Percentiles rank a stretch among this genome's conserved stretches.
phyloP scores from a whole-genome alignment of 345 rosid genomes.

The Hibiscus mutabilis region DNA sequence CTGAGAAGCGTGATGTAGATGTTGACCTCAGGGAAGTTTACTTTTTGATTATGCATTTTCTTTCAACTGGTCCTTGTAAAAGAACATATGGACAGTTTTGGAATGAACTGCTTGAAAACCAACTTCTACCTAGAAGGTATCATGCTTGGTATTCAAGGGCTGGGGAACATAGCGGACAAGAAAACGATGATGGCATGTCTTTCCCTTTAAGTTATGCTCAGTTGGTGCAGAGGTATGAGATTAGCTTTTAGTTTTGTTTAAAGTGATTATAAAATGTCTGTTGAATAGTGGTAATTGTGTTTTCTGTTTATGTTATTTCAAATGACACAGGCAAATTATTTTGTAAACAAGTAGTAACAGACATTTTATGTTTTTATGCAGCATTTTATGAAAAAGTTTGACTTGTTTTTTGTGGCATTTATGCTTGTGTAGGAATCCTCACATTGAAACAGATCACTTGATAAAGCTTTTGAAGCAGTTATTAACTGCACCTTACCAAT shows the following conservation, averaged over 20 bases:
- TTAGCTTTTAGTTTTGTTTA: slow-evolving; percentile 12
- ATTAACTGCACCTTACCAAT: slow-evolving; percentile 44
- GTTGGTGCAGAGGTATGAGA: slow-evolving; percentile 64
- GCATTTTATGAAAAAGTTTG: neutral
- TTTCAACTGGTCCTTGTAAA: slow-evolving; percentile 86
- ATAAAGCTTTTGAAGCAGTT: slow-evolving; percentile 92
- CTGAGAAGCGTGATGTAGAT: slow-evolving; percentile 43
- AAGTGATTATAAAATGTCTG: neutral
- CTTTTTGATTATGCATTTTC: slow-evolving; percentile 89
- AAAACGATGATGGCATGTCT: slow-evolving; percentile 72
- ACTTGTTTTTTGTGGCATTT: slow-evolving; percentile 19
- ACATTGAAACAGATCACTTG: slow-evolving; percentile 81
- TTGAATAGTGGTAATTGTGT: neutral
- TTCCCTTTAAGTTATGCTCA: slow-evolving; percentile 63
- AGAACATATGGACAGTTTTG: slow-evolving; percentile 61
- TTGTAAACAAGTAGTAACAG: neutral
- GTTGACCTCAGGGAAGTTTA: slow-evolving; percentile 83
- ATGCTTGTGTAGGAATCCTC: slow-evolving; percentile 64
- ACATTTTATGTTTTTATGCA: neutral
- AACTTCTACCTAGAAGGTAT: slow-evolving; percentile 89
- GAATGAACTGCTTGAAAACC: slow-evolving; percentile 85
- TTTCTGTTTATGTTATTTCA: neutral
- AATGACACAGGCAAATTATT: neutral
- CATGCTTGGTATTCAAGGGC: slow-evolving; percentile 94
- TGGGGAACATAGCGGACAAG: slow-evolving; percentile 55